Evolutionary conservation across 2,329 filamentous ascomycete species (phyloP), one percentile per base, ranked within the genome.

Genomic region (Amesomyces nigricolor): DNA sequence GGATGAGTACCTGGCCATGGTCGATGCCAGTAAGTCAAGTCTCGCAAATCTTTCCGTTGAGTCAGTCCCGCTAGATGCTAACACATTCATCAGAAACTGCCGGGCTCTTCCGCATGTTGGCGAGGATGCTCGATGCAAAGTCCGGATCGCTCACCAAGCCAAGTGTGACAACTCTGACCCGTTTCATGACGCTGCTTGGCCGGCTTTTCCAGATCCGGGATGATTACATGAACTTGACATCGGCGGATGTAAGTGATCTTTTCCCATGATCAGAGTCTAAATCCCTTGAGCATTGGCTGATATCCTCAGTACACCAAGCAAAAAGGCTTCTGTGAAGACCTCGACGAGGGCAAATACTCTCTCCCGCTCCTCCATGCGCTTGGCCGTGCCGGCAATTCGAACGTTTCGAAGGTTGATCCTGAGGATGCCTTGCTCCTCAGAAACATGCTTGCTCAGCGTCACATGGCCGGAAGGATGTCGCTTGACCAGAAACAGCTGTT

Each of bases 181-280:
- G 37, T 16, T 32, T 56, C 9, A 48, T 52, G 2, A 43, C 4
- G 2, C 54, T 52, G 30, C 7, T 56, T 7, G 54, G 48, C n/a
- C 47, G 47, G 2, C 51, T 47, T 30, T 56, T 56, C 7, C 54
- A 56, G 26, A 56, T 56, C 26, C 54, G 54, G 16, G 54, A 56
- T 37, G 54, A 56, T 22, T 48, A 35, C 19, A 35, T 48, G 48
- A 56, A 56, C 16, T 26, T 56, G 16, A 43, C 37, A 22, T 56
- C 54, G 0, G 48, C 40, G n/a, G 54, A 55, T 10, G 32, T 35
- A 35, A 11, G 51, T 37, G 30, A 26, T 10, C 29, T 5, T 39
- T 14, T 2, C 16, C n/a, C 14, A 16, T 26, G 16, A 32, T 29
- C 2, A 8, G 39, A 26, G 29, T 26, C 22, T 6, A 26, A 43